Evolutionary conservation across 1,139 yeast genomes (phyloP), one percentile per base, ranked within the genome.

Genomic region (Protomyces arabidopsidicola): DNA sequence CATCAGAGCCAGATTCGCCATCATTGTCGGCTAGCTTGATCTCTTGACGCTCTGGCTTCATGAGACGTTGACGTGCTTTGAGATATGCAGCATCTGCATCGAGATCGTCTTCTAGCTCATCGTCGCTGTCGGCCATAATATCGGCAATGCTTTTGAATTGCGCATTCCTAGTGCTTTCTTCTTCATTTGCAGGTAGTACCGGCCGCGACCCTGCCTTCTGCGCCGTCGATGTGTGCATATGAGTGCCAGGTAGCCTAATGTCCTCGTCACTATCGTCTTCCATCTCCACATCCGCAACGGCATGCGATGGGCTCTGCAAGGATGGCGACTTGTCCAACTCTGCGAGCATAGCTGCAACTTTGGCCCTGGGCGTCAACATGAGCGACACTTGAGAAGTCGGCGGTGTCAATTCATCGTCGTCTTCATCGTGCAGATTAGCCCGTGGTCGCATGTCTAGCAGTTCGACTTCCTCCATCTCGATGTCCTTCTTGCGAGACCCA

Each of bases 51-150:
- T 31, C 14, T 5, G 24, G 18, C 18, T 38, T 39, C 14, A 55
- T 22, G 34, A 55, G 53, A 9, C 34, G 31, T 18, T 18, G 31
- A 2, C 60, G 60, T 34, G 48, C 18, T 20, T 39, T 36, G 14
- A 16, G 51, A 24, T 57, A 57, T 5, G 61, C 50, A 16, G 18
- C 10, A 27, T 51, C 61, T 8, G 5, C 31, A 14, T 38, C 42
- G 42, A 38, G 18, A 39, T 57, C 61, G n/a, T 50, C 42, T 31
- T 51, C 61, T 36, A 22, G 55, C 10, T 38, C 35, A 16, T 27
- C 42, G 14, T 58, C 56, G 24, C 18, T n/a, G 18, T 34, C 39
- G n/a, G 34, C 52, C 62, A 58, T 58, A 34, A 58, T 58, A n/a
- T 51, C 52, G 14, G 56, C 48, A 20, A 42, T 18, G 12, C 22